Percentiles rank a stretch among this genome's conserved stretches.
phyloP scores from a whole-genome alignment of 768 basidiomycete genomes.

The Cystobasidium onofrii region DNA sequence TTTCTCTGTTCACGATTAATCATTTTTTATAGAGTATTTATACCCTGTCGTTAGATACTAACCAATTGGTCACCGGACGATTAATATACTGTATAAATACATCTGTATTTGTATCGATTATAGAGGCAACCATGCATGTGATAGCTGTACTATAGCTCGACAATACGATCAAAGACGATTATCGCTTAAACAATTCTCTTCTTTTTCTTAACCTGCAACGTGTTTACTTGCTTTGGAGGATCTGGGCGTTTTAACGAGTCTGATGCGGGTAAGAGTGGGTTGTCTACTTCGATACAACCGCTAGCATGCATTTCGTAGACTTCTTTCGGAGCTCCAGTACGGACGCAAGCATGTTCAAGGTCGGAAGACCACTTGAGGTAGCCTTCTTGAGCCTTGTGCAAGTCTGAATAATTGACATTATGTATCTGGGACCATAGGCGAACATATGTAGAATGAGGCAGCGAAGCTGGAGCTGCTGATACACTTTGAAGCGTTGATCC shows the following conservation, averaged over 20 bases:
- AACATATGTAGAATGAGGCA: slow-evolving; percentile 33
- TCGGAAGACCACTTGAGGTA: slow-evolving; percentile 13
- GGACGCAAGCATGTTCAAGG: neutral
- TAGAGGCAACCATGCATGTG: too few species aligned
- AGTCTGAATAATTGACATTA: slow-evolving; percentile 38
- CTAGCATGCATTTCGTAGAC: neutral
- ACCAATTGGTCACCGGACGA: too few species aligned
- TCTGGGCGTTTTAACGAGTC: neutral
- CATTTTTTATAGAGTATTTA: too few species aligned
- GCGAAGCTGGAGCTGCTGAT: neutral
- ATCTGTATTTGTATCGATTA: too few species aligned
- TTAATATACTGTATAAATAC: too few species aligned
- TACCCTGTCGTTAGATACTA: too few species aligned
- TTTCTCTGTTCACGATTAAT: too few species aligned
- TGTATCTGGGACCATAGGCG: slow-evolving; percentile 40
- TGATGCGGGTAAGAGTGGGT: neutral
- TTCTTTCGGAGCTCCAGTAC: neutral
- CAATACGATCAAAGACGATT: too few species aligned
- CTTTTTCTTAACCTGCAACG: slow-evolving; percentile 28
- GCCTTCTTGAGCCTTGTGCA: slow-evolving; percentile 5
- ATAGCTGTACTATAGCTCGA: too few species aligned
- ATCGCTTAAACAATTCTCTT: slow-evolving; percentile 11
- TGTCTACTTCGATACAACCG: slow-evolving; percentile 3
- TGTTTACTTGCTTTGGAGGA: slow-evolving; percentile 25
- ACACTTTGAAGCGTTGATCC: neutral